Evolutionary conservation across 495 filamentous ascomycete species (phyloP), one percentile per base, ranked within the genome.

Genomic region (Neurospora sp.): DNA sequence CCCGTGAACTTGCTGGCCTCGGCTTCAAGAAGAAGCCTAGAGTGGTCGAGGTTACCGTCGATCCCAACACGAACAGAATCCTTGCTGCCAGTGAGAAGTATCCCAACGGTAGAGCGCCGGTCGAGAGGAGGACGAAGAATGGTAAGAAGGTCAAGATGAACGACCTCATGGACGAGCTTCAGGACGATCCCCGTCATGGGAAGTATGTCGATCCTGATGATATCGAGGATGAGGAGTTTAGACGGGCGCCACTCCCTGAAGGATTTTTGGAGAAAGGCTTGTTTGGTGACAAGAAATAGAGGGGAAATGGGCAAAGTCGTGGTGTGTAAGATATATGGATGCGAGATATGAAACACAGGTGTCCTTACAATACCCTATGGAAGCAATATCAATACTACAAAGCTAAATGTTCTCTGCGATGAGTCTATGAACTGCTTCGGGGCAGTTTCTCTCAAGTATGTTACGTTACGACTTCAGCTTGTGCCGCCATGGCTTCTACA

Each of bases 121-220:
- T 71, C 12, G 80, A 84, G 72, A 87, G 89, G 76, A 80, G 87
- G 70, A 87, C 82, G n/a, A 85, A 87, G 79, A 83, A 86, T 20
- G 86, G 86, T 40, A 88, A 73, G 73, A 81, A 77, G 70, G 71
- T 82, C 68, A 87, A 86, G 80, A 78, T 87, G 45, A 77, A 77
- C 44, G 82, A 84, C 68, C 74, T 83, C 45, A 71, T 86, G 73
- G 72, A 82, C 71, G 82, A 85, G 72, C 73, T 83, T 69, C 74
- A 74, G 35, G 72, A 75, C 10, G 78, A 83, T 2, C 20, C 65
- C 3, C 47, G 20, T 7, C 10, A 59, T 3, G 47, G 47, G 0
- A 42, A 77, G 35, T 38, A 75, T 9, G 74, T 78, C 70, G 75
- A 77, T 42, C 38, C 70, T 37, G 72, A 77, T 35, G 79, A 79